A percentile compares a stretch with the other conserved stretches of the same genome.
phyloP scores from a whole-genome alignment of 2,329 filamentous ascomycete species.

The Epichloe sibirici region DNA sequence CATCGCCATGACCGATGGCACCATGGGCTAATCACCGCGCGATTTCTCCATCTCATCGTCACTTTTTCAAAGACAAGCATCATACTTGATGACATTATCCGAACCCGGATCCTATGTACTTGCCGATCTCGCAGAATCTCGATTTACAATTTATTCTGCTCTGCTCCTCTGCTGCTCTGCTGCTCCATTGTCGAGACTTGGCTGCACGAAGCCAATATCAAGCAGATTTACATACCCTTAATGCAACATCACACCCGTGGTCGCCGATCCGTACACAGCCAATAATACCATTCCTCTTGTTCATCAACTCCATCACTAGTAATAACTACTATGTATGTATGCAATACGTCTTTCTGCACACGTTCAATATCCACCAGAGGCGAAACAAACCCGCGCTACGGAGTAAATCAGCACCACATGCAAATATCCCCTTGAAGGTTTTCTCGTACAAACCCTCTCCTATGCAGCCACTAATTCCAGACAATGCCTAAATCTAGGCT shows the following conservation, averaged over 20 bases:
- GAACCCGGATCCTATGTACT: not conserved
- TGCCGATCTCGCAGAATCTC: not conserved
- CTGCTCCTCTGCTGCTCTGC: no score
- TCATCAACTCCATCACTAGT: no score
- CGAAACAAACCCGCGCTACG: not conserved
- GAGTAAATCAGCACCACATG: not conserved
- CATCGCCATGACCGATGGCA: slow-evolving; percentile 6
- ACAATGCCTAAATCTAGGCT: no score
- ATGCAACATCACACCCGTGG: no score
- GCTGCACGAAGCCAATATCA: no score
- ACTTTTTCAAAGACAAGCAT: not conserved
- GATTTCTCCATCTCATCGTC: not conserved
- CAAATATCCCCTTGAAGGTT: not conserved
- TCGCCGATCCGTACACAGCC: no score
- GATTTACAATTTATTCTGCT: not conserved
- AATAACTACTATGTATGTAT: no score
- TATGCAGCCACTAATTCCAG: not conserved
- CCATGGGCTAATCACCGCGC: not conserved
- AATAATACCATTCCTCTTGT: no score
- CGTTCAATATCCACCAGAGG: no score
- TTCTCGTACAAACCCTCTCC: not conserved
- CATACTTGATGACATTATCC: not conserved
- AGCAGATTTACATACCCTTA: no score
- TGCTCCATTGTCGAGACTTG: no score
- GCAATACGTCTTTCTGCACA: no score